These are phyloP conservation scores for Garcia nutans DNA, from an alignment of 345 rosid genomes.

Conservation along the genomic window DNA sequence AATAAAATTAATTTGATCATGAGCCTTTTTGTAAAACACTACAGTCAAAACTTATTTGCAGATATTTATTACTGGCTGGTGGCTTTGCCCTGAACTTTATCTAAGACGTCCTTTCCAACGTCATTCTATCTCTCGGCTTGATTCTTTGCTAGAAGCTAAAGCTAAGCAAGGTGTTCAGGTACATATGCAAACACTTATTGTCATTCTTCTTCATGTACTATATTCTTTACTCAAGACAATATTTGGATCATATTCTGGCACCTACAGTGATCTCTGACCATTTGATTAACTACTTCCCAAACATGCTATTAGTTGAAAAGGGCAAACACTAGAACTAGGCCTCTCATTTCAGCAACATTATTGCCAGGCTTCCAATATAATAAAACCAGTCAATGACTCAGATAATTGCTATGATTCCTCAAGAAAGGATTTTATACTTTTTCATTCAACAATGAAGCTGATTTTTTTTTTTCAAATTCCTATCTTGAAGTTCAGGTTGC, in stretches of 20 bases:
- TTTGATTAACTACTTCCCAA: neutral
- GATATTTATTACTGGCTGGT: slow-evolving; percentile 97
- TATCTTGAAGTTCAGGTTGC: neutral
- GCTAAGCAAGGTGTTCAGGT: slow-evolving; percentile 94
- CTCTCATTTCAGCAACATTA: no score
- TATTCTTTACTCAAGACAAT: neutral
- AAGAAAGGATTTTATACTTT: neutral
- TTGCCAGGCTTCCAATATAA: no score
- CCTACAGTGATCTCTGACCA: neutral
- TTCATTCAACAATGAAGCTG: no score
- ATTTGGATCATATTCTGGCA: neutral
- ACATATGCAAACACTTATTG: slow-evolving; percentile 13
- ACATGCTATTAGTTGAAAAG: no score
- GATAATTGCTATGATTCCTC: no score
- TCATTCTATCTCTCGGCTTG: slow-evolving; percentile 61
- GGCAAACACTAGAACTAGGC: no score
- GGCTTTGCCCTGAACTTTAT: slow-evolving; percentile 94
- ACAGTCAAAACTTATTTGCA: slow-evolving; percentile 29
- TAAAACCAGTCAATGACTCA: no score
- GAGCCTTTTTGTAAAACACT: slow-evolving; percentile 1
- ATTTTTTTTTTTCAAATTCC: neutral
- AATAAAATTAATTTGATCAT: neutral
- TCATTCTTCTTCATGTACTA: neutral
- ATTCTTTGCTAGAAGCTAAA: slow-evolving; percentile 73
- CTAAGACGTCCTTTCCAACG: slow-evolving; percentile 81